phyloP scores from a whole-genome alignment of 2,329 filamentous ascomycete species.

The Chrysoporthe cubensis region DNA sequence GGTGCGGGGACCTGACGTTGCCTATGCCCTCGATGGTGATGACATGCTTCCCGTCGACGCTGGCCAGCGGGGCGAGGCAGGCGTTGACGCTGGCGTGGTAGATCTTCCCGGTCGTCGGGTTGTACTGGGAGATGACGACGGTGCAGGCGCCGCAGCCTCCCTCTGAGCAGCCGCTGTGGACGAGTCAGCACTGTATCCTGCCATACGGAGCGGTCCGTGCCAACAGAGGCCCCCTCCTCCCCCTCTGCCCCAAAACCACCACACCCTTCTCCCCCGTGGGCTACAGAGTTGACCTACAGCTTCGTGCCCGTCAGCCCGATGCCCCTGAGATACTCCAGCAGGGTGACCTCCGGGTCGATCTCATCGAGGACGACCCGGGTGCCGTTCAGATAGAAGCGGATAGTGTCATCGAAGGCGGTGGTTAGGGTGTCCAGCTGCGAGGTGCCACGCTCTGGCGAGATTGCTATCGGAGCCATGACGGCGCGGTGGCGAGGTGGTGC shows the following conservation, averaged over 20 bases:
- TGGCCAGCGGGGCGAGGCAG: constrained; percentile 88
- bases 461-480: constrained; percentile 59
- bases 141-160: constrained; percentile 97
- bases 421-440: constrained; percentile 61
- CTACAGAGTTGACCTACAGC: constrained; percentile 52
- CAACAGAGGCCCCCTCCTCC: too few species aligned
- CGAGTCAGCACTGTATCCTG: constrained; percentile 5
- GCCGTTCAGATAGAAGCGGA: constrained; percentile 93
- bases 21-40: constrained; percentile 98
- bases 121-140: constrained; percentile 90
- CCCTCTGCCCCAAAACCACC: neutral
- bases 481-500: neutral
- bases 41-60: constrained; percentile 96
- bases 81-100: constrained; percentile 98
- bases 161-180: constrained; percentile 80
- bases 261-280: too few species aligned
- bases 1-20: constrained; percentile 82
- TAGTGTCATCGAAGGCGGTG: constrained; percentile 79
- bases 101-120: constrained; percentile 87
- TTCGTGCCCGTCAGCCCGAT: constrained; percentile 96
- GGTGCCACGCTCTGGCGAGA: constrained; percentile 52
- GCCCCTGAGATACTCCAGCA: constrained; percentile 90
- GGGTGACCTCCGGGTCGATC: constrained; percentile 87
- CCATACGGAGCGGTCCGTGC: neutral
- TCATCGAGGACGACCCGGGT: constrained; percentile 85